Evolutionary conservation across 2,329 filamentous ascomycete species (phyloP).

Genomic region (Trichoderma sp.): DNA sequence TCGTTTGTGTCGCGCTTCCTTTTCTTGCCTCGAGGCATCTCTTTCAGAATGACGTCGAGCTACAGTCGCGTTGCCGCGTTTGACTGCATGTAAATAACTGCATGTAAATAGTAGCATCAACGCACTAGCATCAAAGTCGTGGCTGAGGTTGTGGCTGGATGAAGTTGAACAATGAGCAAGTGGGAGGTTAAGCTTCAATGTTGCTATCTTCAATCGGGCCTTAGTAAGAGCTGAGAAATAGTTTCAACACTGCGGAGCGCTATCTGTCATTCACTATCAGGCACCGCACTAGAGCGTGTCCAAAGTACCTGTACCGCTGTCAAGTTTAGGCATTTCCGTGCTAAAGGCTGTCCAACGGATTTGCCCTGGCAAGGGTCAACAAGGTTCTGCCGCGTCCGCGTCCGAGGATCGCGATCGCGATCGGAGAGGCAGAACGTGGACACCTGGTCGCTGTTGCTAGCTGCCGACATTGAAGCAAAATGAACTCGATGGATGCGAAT

Average conservation of each 20-base stretch:
- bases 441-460: background rate
- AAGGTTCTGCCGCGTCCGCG: conserved; percentile 12
- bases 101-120: background rate
- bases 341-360: background rate
- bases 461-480: background rate
- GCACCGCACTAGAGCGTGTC: background rate
- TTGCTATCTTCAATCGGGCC: background rate
- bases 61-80: background rate
- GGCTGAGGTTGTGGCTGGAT: background rate
- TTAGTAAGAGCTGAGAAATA: conserved; percentile 2
- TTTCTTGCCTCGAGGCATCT: conserved; percentile 33
- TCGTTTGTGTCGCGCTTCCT: conserved; percentile 30
- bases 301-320: background rate
- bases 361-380: conserved; percentile 8
- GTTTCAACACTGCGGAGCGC: background rate
- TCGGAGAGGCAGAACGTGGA: conserved; percentile 19
- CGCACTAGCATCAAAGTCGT: background rate
- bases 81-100: background rate
- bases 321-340: background rate
- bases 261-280: background rate
- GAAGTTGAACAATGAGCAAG: background rate
- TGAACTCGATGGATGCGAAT: background rate
- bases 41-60: background rate
- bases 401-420: conserved; percentile 21
- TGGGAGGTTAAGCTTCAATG: background rate